Evolutionary conservation across 2,329 filamentous ascomycete genomes (phyloP).

Genomic region (Herpotrichia juniperi): DNA sequence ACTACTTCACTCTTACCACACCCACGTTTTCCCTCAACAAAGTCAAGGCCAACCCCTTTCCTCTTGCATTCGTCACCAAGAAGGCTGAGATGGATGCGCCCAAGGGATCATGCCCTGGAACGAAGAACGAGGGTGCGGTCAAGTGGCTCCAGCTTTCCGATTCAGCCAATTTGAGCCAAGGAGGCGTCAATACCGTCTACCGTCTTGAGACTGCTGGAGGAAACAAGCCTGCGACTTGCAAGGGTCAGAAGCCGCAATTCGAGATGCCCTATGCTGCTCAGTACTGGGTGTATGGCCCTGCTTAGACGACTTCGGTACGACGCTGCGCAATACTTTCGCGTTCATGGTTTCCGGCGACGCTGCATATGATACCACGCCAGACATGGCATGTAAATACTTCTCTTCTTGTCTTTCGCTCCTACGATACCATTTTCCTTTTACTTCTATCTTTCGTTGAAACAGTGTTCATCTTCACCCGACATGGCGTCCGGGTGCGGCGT

Average conservation of each 20-base stretch:
- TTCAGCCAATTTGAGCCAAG: constrained; percentile 37
- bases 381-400: constrained; percentile 2
- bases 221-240: constrained; percentile 48
- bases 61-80: constrained; percentile 54
- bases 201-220: constrained; percentile 57
- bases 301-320: constrained; percentile 20
- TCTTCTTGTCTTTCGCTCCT: constrained; percentile 3
- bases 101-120: constrained; percentile 42
- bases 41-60: constrained; percentile 46
- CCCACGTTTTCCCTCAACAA: constrained; percentile 66
- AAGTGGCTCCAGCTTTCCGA: constrained; percentile 55
- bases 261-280: constrained; percentile 54
- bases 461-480: too few species aligned
- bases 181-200: constrained; percentile 54
- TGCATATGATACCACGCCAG: constrained; percentile 12
- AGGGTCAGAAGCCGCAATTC: constrained; percentile 35
- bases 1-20: constrained; percentile 69
- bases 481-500: constrained; percentile 12
- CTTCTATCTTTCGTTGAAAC: constrained; percentile 2
- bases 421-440: constrained; percentile 6
- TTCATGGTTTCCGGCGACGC: constrained; percentile 7
- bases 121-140: constrained; percentile 46
- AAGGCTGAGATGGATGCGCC: constrained; percentile 60
- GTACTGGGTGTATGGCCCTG: constrained; percentile 53
- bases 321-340: too few species aligned